Conservation (phyloP, 345 rosid genomes). For the Geranium rotundifolium region DNA sequence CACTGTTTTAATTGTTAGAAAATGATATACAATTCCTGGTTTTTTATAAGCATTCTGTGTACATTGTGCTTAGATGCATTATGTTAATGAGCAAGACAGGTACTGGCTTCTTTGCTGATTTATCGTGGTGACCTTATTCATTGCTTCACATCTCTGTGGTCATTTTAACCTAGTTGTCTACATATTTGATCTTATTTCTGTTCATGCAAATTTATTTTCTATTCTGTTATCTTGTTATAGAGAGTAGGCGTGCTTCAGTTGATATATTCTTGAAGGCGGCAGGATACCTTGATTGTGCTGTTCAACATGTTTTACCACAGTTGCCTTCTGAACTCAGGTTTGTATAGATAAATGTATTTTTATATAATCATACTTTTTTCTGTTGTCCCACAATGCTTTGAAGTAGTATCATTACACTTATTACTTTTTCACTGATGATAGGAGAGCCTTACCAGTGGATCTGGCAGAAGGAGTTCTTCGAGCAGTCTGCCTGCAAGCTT, state of each 20-base stretch:
- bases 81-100: too few species aligned
- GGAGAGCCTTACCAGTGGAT: conserved; percentile 90
- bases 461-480: conserved; percentile 85
- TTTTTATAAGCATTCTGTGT: too few species aligned
- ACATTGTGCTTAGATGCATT: too few species aligned
- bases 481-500: conserved; percentile 86
- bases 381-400: conserved; percentile 3
- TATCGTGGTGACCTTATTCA: too few species aligned
- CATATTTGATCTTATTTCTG: conserved; percentile 4
- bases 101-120: too few species aligned
- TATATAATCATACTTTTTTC: conserved; percentile 1
- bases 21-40: too few species aligned
- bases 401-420: conserved; percentile 3
- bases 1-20: too few species aligned
- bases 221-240: conserved; percentile 28
- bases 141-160: background rate
- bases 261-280: conserved; percentile 97
- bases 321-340: conserved; percentile 72
- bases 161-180: background rate
- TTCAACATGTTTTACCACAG: conserved; percentile 81
- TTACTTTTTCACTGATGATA: conserved; percentile 15
- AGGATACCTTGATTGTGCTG: conserved; percentile 90
- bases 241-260: conserved; percentile 70
- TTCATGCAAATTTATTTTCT: background rate
- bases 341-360: conserved; percentile 9